Evolutionary conservation across 305 asterid species (phyloP), one percentile per base, ranked within the genome.

Genomic region (Ajuga reptans): DNA sequence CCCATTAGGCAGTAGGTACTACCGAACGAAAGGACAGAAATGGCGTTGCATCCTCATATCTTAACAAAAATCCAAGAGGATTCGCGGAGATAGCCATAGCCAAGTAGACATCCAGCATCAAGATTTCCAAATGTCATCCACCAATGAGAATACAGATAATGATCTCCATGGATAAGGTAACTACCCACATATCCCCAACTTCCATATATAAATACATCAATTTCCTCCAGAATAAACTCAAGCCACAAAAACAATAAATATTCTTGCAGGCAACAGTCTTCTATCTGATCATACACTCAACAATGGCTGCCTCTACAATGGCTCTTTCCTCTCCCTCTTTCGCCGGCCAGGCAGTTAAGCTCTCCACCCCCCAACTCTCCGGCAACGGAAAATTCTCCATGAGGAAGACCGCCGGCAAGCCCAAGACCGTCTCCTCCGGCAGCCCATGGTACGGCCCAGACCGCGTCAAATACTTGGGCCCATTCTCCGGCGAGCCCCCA

Each of bases 381-480:
- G 72, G 78, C 42, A 60, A 24, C 10, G 79, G 78, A 14, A 76
- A 71, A 15, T 1, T 72, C 57, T 45, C 83, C n/a, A 81, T 81
- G 86, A 77, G 84, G 74, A 84, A 79, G 49, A 54, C 84, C 6
- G 72, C 6, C 31, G 2, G 62, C 69, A 81, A 77, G 83, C 5
- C 66, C 69, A 81, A 77, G 83, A 5, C 76, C 6, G 72, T 43
- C 51, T n/a, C 84, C n/a, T 81, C 83, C 27, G 64, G 77, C 62
- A 84, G 88, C 83, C 85, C 84, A 0, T 84, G 88, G 88, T 84
- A 84, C 73, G 88, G 88, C 61, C 84, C 88, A 0, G 86, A 81
- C 78, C 84, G 88, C 4, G 86, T 81, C 17, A 78, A 77, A 17
- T 83, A 83, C 85, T 64, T 83, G 58, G 87, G 87, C 47, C 87